Percentiles rank a stretch among this genome's conserved stretches.
These are phyloP conservation scores for Rhizophora apiculata DNA, from an alignment of 345 rosid genomes.

Conservation along the genomic window DNA sequence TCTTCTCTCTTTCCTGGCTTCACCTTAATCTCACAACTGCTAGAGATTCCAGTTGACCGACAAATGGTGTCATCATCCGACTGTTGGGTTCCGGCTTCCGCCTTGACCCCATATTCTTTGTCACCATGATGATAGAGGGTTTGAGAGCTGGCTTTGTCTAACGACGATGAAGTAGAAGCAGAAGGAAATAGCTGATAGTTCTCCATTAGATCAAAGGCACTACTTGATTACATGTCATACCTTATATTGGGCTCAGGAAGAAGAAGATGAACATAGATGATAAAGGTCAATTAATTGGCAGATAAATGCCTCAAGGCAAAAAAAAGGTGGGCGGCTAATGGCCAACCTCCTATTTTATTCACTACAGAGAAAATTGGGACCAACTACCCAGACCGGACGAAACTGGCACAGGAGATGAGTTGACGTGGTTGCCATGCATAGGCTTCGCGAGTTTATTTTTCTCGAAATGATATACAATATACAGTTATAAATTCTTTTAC, in stretches of 20 bases:
- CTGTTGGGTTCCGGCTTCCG: not conserved
- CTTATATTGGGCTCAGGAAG: too few relatives aligned
- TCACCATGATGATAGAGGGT: conserved; percentile 1
- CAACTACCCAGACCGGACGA: too few relatives aligned
- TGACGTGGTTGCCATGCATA: too few relatives aligned
- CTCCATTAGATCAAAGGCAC: conserved; percentile 13
- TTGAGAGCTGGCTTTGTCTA: conserved; percentile 4
- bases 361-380: not conserved
- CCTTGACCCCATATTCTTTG: conserved; percentile 1
- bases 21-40: conserved; percentile 4
- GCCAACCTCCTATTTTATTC: conserved; percentile 16
- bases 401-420: too few relatives aligned
- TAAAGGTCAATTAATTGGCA: too few relatives aligned
- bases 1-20: conserved; percentile 17
- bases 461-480: too few relatives aligned
- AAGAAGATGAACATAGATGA: too few relatives aligned
- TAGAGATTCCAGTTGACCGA: too few relatives aligned
- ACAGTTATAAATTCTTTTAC: too few relatives aligned
- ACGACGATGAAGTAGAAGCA: conserved; percentile 17
- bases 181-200: conserved; percentile 17
- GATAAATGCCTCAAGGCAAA: not conserved
- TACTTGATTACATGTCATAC: not conserved
- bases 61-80: not conserved
- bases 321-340: conserved; percentile 37
- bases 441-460: too few relatives aligned